Evolutionary conservation across 2,329 filamentous ascomycete genomes (phyloP), one percentile per base, ranked within the genome.

Genomic region (Monilinia fructigena): DNA sequence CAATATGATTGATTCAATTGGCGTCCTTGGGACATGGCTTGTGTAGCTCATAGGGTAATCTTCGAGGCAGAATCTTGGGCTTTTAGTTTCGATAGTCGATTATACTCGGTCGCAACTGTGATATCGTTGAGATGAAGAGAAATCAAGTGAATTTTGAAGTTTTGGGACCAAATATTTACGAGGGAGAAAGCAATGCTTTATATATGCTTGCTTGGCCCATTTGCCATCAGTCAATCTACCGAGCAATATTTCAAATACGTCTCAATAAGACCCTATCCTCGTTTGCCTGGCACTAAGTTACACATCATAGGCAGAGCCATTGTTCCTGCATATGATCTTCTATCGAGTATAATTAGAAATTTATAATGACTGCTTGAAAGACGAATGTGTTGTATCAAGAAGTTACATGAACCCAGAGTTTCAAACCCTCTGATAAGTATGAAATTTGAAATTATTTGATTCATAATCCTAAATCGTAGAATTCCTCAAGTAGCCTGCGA

Each of bases 11-110:
- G 53, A 55, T 38, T 31, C 11, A n/a, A 16, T 8, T 35, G n/a
- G 35, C 53, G 35, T 55, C 18, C 42, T 35, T 35, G 53, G 35
- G 31, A 5, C 53, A 55, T 55, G 53, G 53, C 53, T 55, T 55
- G 31, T 40, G 53, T 23, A 16, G 31, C 53, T 23, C 53, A 5
- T 31, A 38, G 23, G 53, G 53, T 38, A 12, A 8, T 40, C 0
- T 40, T 55, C 20, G 53, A 55, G 53, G 31, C 53, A 55, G 53
- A 55, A 55, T 55, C 28, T 55, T 16, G 10, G 31, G 31, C 53
- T 38, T 40, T 23, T 23, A 40, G 23, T 55, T 20, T 55, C 1
- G 20, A 23, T 55, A 6, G 53, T 16, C 11, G 31, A 2, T 40
- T 40, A 20, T 55, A 28, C 20, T 55, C 31, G 53, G 31, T n/a